phyloP scores from a whole-genome alignment of 2,329 filamentous ascomycete species.

The Botryosphaeria dothidea region DNA sequence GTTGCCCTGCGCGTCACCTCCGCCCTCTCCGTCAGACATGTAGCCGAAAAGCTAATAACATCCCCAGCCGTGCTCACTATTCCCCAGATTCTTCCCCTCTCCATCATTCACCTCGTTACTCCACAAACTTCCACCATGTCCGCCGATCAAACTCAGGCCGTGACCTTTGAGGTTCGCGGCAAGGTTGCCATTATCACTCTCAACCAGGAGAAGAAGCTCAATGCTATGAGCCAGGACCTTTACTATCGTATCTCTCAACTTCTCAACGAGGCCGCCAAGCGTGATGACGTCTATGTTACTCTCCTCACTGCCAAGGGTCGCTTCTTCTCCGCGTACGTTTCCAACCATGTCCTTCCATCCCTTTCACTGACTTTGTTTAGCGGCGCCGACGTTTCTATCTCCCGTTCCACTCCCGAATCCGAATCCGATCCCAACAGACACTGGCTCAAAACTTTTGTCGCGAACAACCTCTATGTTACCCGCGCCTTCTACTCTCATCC shows the following conservation, averaged over 20 bases:
- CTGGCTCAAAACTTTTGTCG: constrained; percentile 71
- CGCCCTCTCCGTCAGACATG: neutral
- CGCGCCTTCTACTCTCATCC: constrained; percentile 90
- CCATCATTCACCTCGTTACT: neutral
- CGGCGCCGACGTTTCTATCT: constrained; percentile 74
- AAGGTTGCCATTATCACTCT: constrained; percentile 83
- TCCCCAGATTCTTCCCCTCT: neutral
- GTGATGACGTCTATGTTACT: constrained; percentile 81
- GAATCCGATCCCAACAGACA: constrained; percentile 48
- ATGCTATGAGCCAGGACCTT: constrained; percentile 69
- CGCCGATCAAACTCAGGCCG: constrained; percentile 41
- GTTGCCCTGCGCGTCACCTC: constrained; percentile 7
- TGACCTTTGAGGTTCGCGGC: constrained; percentile 64
- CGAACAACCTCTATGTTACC: constrained; percentile 86
- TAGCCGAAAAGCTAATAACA: neutral
- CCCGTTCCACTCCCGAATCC: constrained; percentile 41
- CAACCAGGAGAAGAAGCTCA: constrained; percentile 82
- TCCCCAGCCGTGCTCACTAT: neutral
- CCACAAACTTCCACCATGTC: constrained; percentile 12
- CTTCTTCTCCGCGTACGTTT: constrained; percentile 80
- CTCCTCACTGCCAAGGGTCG: constrained; percentile 78
- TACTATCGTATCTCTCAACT: constrained; percentile 77
- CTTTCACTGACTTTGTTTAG: constrained; percentile 45
- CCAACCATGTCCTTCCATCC: neutral
- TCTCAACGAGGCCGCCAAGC: constrained; percentile 74